These are phyloP conservation scores for Pichia sp. DNA, from an alignment of 1,139 yeast genomes.

Conservation along the genomic window DNA sequence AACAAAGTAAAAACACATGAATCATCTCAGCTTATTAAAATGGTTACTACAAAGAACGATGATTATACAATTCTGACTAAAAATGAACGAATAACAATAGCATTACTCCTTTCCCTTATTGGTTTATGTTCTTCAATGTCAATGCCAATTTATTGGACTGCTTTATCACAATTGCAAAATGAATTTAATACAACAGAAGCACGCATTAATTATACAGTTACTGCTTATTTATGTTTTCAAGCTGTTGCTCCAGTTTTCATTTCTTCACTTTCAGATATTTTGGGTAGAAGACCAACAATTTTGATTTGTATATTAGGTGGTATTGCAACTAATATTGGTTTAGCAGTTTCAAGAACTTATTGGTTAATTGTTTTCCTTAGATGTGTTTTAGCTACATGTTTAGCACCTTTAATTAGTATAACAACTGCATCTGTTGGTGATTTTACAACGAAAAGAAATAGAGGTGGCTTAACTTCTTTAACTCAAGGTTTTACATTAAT, in stretches of 20 bases:
- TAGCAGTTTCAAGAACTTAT: conserved; percentile 51
- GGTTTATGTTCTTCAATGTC: conserved; percentile 63
- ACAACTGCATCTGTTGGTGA: conserved; percentile 67
- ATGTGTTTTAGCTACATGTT: conserved; percentile 63
- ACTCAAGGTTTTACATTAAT: conserved; percentile 57
- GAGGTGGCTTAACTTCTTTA: conserved; percentile 62
- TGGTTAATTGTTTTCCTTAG: conserved; percentile 51
- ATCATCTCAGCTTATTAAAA: neutral
- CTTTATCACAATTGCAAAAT: conserved; percentile 46
- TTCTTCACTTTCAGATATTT: conserved; percentile 58
- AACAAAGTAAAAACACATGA: no score
- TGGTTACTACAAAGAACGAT: conserved; percentile 1
- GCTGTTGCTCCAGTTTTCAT: conserved; percentile 62
- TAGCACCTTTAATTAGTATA: conserved; percentile 65
- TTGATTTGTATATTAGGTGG: conserved; percentile 47
- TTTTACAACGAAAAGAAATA: conserved; percentile 48
- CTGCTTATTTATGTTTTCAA: conserved; percentile 64
- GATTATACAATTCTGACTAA: conserved; percentile 32
- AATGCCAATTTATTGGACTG: conserved; percentile 70
- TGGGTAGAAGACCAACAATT: conserved; percentile 65
- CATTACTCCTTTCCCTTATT: conserved; percentile 37
- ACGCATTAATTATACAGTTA: conserved; percentile 59
- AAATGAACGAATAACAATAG: conserved; percentile 33
- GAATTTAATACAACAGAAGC: conserved; percentile 50
- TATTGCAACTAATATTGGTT: conserved; percentile 51